Evolutionary conservation across 1,284 basidiomycete genomes (phyloP), one percentile per base, ranked within the genome.

Genomic region (Coriolopsis trogii): DNA sequence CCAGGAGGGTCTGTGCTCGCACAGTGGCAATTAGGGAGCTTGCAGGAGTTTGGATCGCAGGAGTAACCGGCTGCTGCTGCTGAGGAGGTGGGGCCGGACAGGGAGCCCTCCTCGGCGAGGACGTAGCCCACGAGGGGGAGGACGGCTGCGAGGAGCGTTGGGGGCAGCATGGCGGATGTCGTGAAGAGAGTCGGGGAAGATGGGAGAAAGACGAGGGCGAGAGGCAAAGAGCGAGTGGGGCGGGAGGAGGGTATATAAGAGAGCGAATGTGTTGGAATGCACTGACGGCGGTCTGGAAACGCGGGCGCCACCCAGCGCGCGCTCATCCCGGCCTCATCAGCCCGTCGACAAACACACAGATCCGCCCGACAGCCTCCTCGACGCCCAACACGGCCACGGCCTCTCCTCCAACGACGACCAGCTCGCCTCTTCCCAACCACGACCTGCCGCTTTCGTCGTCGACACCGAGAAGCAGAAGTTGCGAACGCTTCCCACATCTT

Each of bases 1-100:
- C 87, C 88, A 12, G 89, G 88, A 4, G 87, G 85, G 55, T 73
- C 80, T 2, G 84, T 79, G 61, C 84, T 87, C 6, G 89, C 89
- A 62, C 89, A 91, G 59, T 82, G 76, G 68, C 89, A 91, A 45
- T 73, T 71, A 0, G 89, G 89, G 13, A 91, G 73, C 68, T 83
- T 74, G 73, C 89, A 91, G 44, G 75, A 73, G 18, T 67, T 71
- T 1, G 86, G 30, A 63, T 91, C 85, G 64, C 89, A 91, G 12
- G 79, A 82, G 65, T 91, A 91, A 4, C 82, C 82, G 1, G 84
- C 79, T 26, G 84, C 82, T 10, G 66, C 64, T 1, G 74, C 26
- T 33, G 75, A 80, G 24, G 71, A 75, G 3, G 74, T 77, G 6
- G 80, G 73, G 10, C 81, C 80, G 38, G 63, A 62, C 10, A 84